phyloP scores from a whole-genome alignment of 306 rosid species.

The Glycyrrhiza uralensis region DNA sequence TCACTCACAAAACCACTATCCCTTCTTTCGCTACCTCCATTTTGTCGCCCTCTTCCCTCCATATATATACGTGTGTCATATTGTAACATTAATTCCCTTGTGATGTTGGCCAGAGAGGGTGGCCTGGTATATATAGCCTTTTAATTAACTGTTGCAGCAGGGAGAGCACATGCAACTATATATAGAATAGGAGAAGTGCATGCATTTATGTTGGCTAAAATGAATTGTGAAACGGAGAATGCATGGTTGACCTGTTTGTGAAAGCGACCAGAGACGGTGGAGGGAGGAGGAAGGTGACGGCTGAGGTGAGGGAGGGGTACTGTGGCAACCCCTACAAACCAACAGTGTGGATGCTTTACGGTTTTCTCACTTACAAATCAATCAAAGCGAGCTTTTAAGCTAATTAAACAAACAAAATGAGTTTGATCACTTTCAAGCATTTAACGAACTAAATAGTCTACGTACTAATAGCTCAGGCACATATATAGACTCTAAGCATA shows the following conservation, averaged over 20 bases:
- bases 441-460: no score
- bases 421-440: no score
- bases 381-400: no score
- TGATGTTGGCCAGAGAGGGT: no score
- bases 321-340: background rate
- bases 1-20: background rate
- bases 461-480: no score
- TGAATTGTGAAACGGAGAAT: background rate
- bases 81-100: no score
- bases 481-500: no score
- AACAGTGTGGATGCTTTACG: background rate
- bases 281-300: background rate
- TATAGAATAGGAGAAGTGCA: no score
- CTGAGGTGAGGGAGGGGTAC: background rate
- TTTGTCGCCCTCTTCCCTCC: slow-evolving; percentile 30
- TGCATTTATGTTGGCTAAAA: no score
- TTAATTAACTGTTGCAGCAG: background rate
- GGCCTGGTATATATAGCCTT: background rate
- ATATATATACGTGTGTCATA: no score
- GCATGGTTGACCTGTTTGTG: background rate
- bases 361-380: slow-evolving; percentile 9
- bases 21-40: background rate
- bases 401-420: no score
- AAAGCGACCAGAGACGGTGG: slow-evolving; percentile 14
- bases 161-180: slow-evolving; percentile 5